These are phyloP conservation scores for Paramecium tetraurelia DNA, from an alignment of 73 alveolate species.

Conservation along the genomic window DNA sequence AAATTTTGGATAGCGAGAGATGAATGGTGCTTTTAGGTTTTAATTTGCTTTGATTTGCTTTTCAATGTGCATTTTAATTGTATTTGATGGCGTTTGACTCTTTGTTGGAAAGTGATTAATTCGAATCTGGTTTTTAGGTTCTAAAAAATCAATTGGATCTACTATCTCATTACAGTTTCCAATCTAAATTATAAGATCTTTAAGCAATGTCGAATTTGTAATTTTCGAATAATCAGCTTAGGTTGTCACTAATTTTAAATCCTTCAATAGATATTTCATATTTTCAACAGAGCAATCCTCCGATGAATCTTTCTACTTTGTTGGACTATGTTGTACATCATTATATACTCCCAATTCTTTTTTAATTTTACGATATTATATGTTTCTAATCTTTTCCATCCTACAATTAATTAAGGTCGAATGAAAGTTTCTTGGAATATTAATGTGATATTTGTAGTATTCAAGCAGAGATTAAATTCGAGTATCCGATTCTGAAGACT, in stretches of 20 bases:
- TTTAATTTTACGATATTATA: not conserved
- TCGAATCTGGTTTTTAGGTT: not conserved
- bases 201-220: constrained; percentile 26
- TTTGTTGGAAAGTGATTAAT: not conserved
- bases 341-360: constrained; percentile 16
- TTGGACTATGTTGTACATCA: not conserved
- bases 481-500: not conserved
- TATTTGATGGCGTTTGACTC: not conserved
- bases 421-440: constrained; percentile 3
- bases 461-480: not conserved
- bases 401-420: not conserved
- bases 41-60: not conserved
- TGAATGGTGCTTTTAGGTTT: not conserved
- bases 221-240: constrained; percentile 1
- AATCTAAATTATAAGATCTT: not conserved
- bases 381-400: not conserved
- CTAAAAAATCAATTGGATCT: constrained; percentile 11
- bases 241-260: not conserved
- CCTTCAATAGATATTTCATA: constrained; percentile 21
- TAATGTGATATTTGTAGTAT: constrained; percentile 33
- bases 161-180: not conserved
- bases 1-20: not conserved
- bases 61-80: not conserved
- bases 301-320: not conserved
- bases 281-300: constrained; percentile 32